Evolutionary conservation across 2,329 filamentous ascomycete species (phyloP), one percentile per base, ranked within the genome.

Genomic region (Tolypocladium tropicale): DNA sequence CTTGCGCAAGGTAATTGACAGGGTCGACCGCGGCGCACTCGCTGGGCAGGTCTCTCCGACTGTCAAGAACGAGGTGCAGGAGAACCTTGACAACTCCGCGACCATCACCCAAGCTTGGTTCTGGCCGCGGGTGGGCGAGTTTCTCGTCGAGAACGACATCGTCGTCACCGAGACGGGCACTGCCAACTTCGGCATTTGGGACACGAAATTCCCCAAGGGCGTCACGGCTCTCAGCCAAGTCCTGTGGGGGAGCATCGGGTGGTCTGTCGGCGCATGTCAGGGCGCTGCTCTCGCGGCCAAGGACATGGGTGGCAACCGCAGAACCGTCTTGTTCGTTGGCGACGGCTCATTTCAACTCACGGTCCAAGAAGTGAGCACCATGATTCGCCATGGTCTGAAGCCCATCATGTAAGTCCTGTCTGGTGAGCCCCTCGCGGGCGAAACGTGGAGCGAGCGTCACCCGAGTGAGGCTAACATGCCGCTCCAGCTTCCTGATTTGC

Each of bases 121-220:
- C 68, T 95, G 90, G 89, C 87, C 88, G 0, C 81, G 80, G 41
- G 75, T 94, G 18, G 85, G 88, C 39, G 78, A 85, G 59, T 95
- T 88, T 77, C 74, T 95, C 11, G 77, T 80, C 55, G 76, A 84
- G 55, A 78, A 84, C 50, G 91, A 96, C 64, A 82, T 95, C 56
- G 76, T 96, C 55, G 81, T 95, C 53, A 93, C 90, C 0, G 91
- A 95, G 70, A 95, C 90, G 2, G 91, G 90, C 41, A 96, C 91
- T 0, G 78, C 90, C 57, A 93, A 91, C 73, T 93, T 95, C 68
- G 91, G 91, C 56, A 89, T 94, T 64, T 90, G 88, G 83, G 89
- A 92, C 57, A 92, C 90, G 5, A 81, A 82, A 46, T 94, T 95
- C 74, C 90, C 90, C 0, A 68, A 76, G 3, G 79, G 81, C n/a